A percentile compares a stretch with the other conserved stretches of the same genome.
Evolutionary conservation across 768 basidiomycete genomes (phyloP).

Genomic region (Podaxis sp.): DNA sequence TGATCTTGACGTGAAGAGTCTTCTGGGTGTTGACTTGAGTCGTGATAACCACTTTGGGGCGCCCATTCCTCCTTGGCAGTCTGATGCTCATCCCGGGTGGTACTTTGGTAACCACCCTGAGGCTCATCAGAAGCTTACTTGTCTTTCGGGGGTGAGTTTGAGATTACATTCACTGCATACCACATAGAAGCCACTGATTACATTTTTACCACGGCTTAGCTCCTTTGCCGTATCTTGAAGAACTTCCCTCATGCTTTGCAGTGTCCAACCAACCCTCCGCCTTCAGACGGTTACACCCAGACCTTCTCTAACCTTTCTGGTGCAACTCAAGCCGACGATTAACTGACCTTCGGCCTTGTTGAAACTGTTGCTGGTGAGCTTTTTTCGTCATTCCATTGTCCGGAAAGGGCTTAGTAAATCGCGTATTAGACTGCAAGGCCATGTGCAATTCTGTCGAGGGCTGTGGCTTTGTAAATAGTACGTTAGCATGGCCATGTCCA

Average conservation of each 20-base stretch:
- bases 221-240: constrained; percentile 14
- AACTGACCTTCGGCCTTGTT: constrained; percentile 44
- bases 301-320: constrained; percentile 42
- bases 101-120: constrained; percentile 35
- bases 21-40: constrained; percentile 28
- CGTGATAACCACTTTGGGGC: constrained; percentile 35
- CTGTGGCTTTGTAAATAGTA: constrained; percentile 44
- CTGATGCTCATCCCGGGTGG: constrained; percentile 37
- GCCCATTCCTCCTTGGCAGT: constrained; percentile 37
- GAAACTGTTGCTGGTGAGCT: constrained; percentile 39
- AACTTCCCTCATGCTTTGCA: constrained; percentile 26
- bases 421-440: constrained; percentile 38
- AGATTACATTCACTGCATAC: constrained; percentile 22
- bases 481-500: constrained; percentile 18
- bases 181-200: constrained; percentile 24
- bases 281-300: constrained; percentile 34
- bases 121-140: constrained; percentile 28
- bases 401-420: background rate
- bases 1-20: background rate
- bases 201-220: background rate
- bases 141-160: constrained; percentile 32
- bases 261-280: constrained; percentile 27
- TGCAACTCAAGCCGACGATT: constrained; percentile 42
- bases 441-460: constrained; percentile 42
- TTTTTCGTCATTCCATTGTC: background rate